These are phyloP conservation scores for Pythium graminicola DNA, from an alignment of 352 stramenopile genomes.

Conservation along the genomic window DNA sequence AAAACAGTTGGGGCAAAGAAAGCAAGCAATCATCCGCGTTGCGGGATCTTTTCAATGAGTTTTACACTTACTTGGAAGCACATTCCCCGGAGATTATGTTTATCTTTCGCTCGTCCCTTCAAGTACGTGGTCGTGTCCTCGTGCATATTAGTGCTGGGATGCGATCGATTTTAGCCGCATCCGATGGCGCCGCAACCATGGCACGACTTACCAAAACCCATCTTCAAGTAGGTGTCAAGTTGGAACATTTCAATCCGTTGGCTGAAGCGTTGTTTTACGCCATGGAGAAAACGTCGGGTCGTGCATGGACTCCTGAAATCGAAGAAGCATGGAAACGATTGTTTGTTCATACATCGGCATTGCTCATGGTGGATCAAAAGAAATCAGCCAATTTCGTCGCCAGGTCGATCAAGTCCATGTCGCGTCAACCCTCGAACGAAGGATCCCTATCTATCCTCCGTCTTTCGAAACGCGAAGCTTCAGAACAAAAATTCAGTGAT, in stretches of 20 bases:
- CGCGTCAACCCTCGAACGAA: background rate
- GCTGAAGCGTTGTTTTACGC: slow-evolving; percentile 76
- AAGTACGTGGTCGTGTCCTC: slow-evolving; percentile 67
- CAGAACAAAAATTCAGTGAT: too few relatives aligned
- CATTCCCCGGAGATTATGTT: slow-evolving; percentile 33
- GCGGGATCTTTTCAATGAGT: slow-evolving; percentile 36
- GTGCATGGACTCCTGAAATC: slow-evolving; percentile 33
- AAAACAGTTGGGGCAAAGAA: slow-evolving; percentile 11
- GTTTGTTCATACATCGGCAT: slow-evolving; percentile 31
- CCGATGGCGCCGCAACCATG: slow-evolving; percentile 60
- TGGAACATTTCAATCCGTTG: slow-evolving; percentile 84
- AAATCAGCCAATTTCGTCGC: background rate
- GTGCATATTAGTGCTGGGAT: slow-evolving; percentile 77
- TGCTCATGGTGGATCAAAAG: slow-evolving; percentile 28
- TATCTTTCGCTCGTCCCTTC: slow-evolving; percentile 42
- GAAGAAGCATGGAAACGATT: slow-evolving; percentile 35
- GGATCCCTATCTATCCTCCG: too few relatives aligned
- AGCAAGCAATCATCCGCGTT: slow-evolving; percentile 24
- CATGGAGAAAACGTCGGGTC: slow-evolving; percentile 47
- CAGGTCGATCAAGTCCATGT: background rate
- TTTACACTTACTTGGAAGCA: slow-evolving; percentile 38
- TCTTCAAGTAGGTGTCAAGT: slow-evolving; percentile 78
- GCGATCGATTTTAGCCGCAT: slow-evolving; percentile 28
- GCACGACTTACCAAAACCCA: slow-evolving; percentile 58
- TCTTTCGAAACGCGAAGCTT: too few relatives aligned